Evolutionary conservation across 2,329 filamentous ascomycete genomes (phyloP), one percentile per base, ranked within the genome.

Genomic region (Claviceps sp.): DNA sequence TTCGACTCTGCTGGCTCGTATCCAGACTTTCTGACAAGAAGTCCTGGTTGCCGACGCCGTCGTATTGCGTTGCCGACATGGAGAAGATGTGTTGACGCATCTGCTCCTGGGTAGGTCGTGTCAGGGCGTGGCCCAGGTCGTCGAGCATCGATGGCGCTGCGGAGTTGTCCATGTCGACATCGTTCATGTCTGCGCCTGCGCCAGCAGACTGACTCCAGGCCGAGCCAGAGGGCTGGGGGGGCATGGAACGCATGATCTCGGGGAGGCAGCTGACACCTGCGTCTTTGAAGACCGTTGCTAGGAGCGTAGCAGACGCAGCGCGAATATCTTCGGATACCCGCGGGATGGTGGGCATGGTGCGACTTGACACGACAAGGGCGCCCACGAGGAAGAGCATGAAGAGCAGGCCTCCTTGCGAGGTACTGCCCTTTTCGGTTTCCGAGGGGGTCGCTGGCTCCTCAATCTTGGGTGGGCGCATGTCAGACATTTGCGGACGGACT

Each of bases 351-450:
- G 83, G 80, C 20, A 83, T 75, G 45, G 82, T 79, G 59, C 82
- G 82, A 70, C 90, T 94, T 37, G 91, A 96, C 56, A 93, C 85
- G 60, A 97, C 89, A 65, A 96, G 95, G 50, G 93, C 93, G 64
- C 93, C 93, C 58, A 95, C 90, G 51, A 98, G 85, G 64, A 98
- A 86, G 60, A 96, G 86, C 88, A 96, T 95, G 69, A 91, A 85
- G 67, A 97, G 77, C 61, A 97, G 72, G 62, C 88, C 81, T 50
- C 88, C 87, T 61, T 90, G 86, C 59, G 88, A 84, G 55, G 83
- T 77, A 54, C 30, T 34, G 30, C 79, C 72, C 71, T 84, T 84
- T 56, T 85, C 80, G 54, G 69, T 66, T 43, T 81, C 76, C 44
- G 70, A 64, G 49, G 74, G 30, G 8, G 4, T 67, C 52, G 58